Evolutionary conservation across 192 early-diverging fungal genomes (phyloP).

Genomic region (Mycoemilia scoparia): DNA sequence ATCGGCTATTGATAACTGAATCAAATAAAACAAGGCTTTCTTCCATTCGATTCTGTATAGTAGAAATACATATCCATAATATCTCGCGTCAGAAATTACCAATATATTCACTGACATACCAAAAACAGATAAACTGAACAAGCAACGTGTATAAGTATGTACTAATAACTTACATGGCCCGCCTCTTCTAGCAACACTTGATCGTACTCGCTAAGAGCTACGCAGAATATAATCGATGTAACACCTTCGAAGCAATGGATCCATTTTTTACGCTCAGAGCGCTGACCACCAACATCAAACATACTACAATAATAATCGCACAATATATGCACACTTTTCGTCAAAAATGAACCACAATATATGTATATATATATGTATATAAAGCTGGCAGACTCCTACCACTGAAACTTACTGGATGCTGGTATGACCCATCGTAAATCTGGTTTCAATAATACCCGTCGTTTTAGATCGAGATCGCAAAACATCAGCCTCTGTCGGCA

Average conservation of each 20-base stretch:
- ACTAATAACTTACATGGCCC: no score
- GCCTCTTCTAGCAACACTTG: slow-evolving; percentile 78
- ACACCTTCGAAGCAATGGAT: slow-evolving; percentile 75
- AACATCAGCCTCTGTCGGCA: slow-evolving; percentile 87
- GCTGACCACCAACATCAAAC: slow-evolving; percentile 77
- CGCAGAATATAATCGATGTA: slow-evolving; percentile 85
- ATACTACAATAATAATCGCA: slow-evolving; percentile 36
- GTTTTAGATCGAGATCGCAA: slow-evolving; percentile 94
- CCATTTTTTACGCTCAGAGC: slow-evolving; percentile 73
- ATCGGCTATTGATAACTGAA: slow-evolving; percentile 79
- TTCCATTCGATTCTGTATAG: slow-evolving; percentile 77
- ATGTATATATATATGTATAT: no score
- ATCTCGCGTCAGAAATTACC: background rate
- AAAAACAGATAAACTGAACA: background rate
- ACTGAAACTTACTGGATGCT: slow-evolving; percentile 80
- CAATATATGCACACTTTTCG: background rate
- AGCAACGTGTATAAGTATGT: no score
- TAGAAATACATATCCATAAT: slow-evolving; percentile 1
- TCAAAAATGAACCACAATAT: background rate
- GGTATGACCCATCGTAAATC: slow-evolving; percentile 78
- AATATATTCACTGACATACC: background rate
- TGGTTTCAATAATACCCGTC: slow-evolving; percentile 90
- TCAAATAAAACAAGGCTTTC: slow-evolving; percentile 83
- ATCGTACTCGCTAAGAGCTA: slow-evolving; percentile 84
- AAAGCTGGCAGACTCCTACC: no score